Evolutionary conservation across 306 rosid species (phyloP).

Genomic region (Castanea sativa): DNA sequence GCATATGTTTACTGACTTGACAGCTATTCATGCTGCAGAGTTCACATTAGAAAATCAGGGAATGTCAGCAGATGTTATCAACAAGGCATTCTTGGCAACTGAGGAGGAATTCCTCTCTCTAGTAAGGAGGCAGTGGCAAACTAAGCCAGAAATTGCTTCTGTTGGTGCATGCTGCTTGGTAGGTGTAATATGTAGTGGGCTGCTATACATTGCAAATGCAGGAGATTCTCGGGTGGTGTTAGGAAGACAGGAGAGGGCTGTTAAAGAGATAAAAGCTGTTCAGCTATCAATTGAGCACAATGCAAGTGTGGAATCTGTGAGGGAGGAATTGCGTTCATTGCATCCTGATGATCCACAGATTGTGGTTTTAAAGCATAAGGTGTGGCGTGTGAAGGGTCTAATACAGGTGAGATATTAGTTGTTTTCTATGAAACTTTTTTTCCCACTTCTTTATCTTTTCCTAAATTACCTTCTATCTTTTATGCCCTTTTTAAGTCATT

Average conservation of each 20-base stretch:
- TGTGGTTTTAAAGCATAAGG: conserved; percentile 83
- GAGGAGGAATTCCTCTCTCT: conserved; percentile 83
- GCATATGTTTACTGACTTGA: conserved; percentile 45
- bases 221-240: conserved; percentile 96
- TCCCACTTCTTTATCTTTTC: conserved; percentile 8
- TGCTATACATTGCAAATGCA: conserved; percentile 85
- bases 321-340: conserved; percentile 69
- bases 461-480: conserved; percentile 10
- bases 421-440: not conserved
- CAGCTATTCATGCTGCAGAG: conserved; percentile 65
- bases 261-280: conserved; percentile 68
- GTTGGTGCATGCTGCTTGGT: conserved; percentile 92
- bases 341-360: conserved; percentile 97
- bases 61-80: conserved; percentile 83
- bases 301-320: conserved; percentile 80
- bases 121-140: conserved; percentile 73
- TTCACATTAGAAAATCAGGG: conserved; percentile 66
- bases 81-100: conserved; percentile 77
- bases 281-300: conserved; percentile 91
- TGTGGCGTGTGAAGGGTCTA: conserved; percentile 99
- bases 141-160: conserved; percentile 80
- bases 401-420: conserved; percentile 62
- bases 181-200: conserved; percentile 74
- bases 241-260: conserved; percentile 56
- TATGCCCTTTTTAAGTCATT: not conserved